phyloP scores from a whole-genome alignment of 2,329 filamentous ascomycete species.

The Penicillium hordei region DNA sequence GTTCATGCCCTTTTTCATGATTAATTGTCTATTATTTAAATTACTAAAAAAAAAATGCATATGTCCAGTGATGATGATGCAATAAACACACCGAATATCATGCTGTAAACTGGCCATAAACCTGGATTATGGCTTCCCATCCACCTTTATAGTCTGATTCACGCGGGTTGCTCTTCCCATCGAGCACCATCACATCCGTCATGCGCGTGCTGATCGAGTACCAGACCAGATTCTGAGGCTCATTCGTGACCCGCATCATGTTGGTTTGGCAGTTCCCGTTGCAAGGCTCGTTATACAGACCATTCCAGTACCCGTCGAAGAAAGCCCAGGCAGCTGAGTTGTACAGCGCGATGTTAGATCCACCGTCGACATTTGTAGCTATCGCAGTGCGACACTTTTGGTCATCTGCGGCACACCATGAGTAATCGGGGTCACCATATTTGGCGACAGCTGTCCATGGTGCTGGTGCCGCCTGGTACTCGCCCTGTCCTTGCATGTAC shows the following conservation, averaged over 20 bases:
- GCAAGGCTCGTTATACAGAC: slow-evolving; percentile 31
- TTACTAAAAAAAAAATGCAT: slow-evolving; percentile 1
- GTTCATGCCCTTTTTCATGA: background rate
- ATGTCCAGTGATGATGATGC: slow-evolving; percentile 3
- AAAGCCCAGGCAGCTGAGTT: slow-evolving; percentile 39
- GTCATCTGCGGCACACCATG: slow-evolving; percentile 30
- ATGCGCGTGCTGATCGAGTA: slow-evolving; percentile 34
- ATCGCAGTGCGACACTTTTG: slow-evolving; percentile 33
- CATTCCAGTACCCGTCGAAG: slow-evolving; percentile 33
- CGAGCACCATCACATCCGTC: slow-evolving; percentile 33
- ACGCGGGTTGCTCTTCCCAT: slow-evolving; percentile 27
- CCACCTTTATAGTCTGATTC: slow-evolving; percentile 31
- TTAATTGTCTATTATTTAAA: background rate
- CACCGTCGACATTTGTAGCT: slow-evolving; percentile 34
- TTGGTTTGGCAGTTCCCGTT: slow-evolving; percentile 33
- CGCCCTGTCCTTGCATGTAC: slow-evolving; percentile 37
- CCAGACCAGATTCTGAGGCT: slow-evolving; percentile 31
- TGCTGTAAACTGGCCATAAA: slow-evolving; percentile 24
- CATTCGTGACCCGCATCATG: slow-evolving; percentile 33
- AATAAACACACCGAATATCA: slow-evolving; percentile 1
- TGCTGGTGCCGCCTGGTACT: slow-evolving; percentile 27
- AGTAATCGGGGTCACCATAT: slow-evolving; percentile 34
- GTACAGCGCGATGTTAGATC: slow-evolving; percentile 32
- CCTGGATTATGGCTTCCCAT: slow-evolving; percentile 34
- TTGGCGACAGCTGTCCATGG: slow-evolving; percentile 28